A percentile compares a stretch with the other conserved stretches of the same genome.
Conservation (phyloP, 2,329 filamentous ascomycete genomes). For the Calonectria ilicicola region DNA sequence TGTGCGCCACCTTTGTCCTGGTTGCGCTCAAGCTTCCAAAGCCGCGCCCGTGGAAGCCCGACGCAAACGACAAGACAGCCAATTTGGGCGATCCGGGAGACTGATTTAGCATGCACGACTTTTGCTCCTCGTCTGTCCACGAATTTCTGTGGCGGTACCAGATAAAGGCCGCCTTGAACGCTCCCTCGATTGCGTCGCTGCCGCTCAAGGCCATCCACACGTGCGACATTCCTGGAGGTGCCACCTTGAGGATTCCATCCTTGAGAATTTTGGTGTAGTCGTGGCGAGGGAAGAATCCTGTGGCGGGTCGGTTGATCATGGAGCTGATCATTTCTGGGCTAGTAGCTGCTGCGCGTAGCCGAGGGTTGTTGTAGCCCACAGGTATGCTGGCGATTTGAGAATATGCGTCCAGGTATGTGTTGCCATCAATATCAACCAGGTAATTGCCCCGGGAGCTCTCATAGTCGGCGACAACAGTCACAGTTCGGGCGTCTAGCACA, state of each 20-base stretch:
- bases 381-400: slow-evolving; percentile 93
- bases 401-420: slow-evolving; percentile 57
- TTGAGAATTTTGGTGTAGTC: slow-evolving; percentile 82
- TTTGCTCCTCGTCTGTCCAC: slow-evolving; percentile 12
- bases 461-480: slow-evolving; percentile 15
- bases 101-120: slow-evolving; percentile 19
- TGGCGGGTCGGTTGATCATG: slow-evolving; percentile 77
- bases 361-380: slow-evolving; percentile 90
- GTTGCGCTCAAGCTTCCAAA: slow-evolving; percentile 90
- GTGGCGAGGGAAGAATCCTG: slow-evolving; percentile 88
- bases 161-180: slow-evolving; percentile 96
- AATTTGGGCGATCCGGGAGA: slow-evolving; percentile 77
- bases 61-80: slow-evolving; percentile 83
- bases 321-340: slow-evolving; percentile 75
- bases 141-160: slow-evolving; percentile 80
- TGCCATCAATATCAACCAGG: slow-evolving; percentile 22
- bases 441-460: slow-evolving; percentile 20
- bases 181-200: slow-evolving; percentile 92
- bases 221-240: slow-evolving; percentile 84
- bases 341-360: slow-evolving; percentile 74
- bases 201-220: slow-evolving; percentile 91
- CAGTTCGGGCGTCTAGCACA: slow-evolving; percentile 8
- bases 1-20: slow-evolving; percentile 92
- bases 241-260: slow-evolving; percentile 82
- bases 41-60: slow-evolving; percentile 83